Percentiles rank a stretch among this genome's conserved stretches.
Conservation (phyloP, 1,139 yeast species). For the Debaryomyces fabryi region DNA sequence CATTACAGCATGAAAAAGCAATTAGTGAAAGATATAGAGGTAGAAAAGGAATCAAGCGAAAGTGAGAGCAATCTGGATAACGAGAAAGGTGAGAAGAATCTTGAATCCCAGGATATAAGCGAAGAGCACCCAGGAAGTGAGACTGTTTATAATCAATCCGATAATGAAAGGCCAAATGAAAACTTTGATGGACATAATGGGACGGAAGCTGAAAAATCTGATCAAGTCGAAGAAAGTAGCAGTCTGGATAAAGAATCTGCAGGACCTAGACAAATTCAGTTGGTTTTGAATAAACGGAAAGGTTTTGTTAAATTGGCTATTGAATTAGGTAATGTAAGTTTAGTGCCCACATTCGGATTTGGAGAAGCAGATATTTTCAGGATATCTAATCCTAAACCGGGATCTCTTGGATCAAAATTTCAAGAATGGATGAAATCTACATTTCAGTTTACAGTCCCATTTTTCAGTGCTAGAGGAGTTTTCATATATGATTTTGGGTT, state of each 20-base stretch:
- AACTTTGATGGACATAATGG: not conserved
- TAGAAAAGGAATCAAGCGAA: not conserved
- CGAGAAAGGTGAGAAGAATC: not conserved
- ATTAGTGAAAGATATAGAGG: not conserved
- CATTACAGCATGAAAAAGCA: not conserved
- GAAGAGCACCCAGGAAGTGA: slow-evolving; percentile 14
- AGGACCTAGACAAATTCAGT: slow-evolving; percentile 28
- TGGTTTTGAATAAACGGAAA: slow-evolving; percentile 76
- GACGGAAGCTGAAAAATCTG: not conserved
- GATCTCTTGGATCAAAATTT: slow-evolving; percentile 54
- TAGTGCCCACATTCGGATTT: slow-evolving; percentile 90
- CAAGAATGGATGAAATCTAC: slow-evolving; percentile 73
- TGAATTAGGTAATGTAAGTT: slow-evolving; percentile 70
- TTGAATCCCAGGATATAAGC: not conserved
- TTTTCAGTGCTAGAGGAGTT: slow-evolving; percentile 90
- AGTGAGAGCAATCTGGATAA: not conserved
- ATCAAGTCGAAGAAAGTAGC: not conserved
- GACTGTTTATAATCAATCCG: not conserved
- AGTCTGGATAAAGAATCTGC: not conserved
- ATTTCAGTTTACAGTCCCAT: slow-evolving; percentile 84
- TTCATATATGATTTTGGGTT: slow-evolving; percentile 93
- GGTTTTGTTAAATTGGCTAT: slow-evolving; percentile 90
- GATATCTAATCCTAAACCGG: slow-evolving; percentile 55
- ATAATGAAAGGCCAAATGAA: slow-evolving; percentile 34
- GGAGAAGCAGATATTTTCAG: slow-evolving; percentile 88